Base-by-base conservation (phyloP, 2,329 filamentous ascomycete species). In the Venturia effusa region DNA sequence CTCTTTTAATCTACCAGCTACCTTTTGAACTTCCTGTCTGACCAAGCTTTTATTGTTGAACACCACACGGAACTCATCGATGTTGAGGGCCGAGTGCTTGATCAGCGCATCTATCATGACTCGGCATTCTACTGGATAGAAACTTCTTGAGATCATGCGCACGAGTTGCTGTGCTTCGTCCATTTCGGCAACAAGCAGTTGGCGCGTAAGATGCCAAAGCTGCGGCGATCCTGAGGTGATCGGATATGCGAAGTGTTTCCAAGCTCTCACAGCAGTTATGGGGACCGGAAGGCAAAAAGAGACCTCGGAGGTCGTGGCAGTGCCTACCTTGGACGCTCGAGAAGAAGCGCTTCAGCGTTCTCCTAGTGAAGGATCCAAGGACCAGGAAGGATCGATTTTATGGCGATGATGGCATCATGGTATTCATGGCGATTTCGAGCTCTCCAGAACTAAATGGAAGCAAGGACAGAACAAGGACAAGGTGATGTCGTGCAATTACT, bases 21-120 rank as follows among this genome's bases (percentile, higher is more conserved):
- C 84, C 74, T 93, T 95, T 73, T 94, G 91, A 54, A 97, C 83
- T 70, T 95, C 90, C 74, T 99, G 97, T 48, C 87, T 87, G 73
- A 96, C 93, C 77, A 95, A 92, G 67, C 88, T 88, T 19, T 69
- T 70, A 60, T 75, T 73, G 76, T 97, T 88, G 30, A 97, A 80
- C 70, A 91, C 88, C 6, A 19, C 13, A 43, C 37, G 48, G 19
- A 65, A 37, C 15, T 63, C 61, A 24, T 41, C 48, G 24, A 60
- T 13, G 45, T 61, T 59, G 59, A 64, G 45, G 13, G 83, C 89
- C 76, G 83, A 87, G 76, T 90, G 88, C 65, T 87, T 84, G 71
- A 89, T 84, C 66, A 92, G 83, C 67, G 92, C 90, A 79, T 95
- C 88, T 69, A 94, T 79, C 63, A 92, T 86, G 59, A 96, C 82